Evolutionary conservation across 306 rosid genomes (phyloP), one percentile per base, ranked within the genome.

Genomic region (Heteromeles arbutifolia): DNA sequence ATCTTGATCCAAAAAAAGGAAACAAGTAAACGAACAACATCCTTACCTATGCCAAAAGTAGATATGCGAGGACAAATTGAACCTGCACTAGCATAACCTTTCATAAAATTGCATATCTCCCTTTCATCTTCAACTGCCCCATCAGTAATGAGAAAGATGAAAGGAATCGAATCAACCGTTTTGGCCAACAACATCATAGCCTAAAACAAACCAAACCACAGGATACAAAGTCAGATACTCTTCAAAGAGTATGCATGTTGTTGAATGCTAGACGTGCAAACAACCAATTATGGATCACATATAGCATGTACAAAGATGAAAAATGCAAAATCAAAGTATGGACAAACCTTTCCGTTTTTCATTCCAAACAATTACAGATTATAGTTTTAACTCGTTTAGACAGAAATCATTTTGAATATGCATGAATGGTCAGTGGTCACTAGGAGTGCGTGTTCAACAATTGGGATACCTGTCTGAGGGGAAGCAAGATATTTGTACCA

Each of bases 1-100:
- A 48, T 15, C 21, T 48, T 48, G 54, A 48, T 48, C 54, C 54
- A 48, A 15, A 48, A 48, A 15, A 15, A 48, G 18, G 19, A 6
- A 58, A 6, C 15, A 58, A 50, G 61, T 48, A 14, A 75, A 65
- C 70, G 80, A 67, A 69, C 50, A 78, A 76, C 76, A 63, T 58
- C 59, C 88, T 81, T 84, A 87, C 99, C 99, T 83, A 95, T 92
- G 85, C 99, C 99, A 82, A 92, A 86, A 68, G 99, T 90, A 72
- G 84, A 87, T 61, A 95, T 48, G 68, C 93, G 96, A 44, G 96
- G 97, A 67, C 86, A 83, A 70, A 83, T 64, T 62, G 89, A 69
- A 31, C 79, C 78, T 48, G 80, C 85, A 56, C 77, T 85, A 72
- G 84, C 67, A 59, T 83, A 81, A 81, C 82, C 84, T 87, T 83